Base-by-base conservation (phyloP, 2,329 filamentous ascomycete species). In the Phyllosticta ampelicida region DNA sequence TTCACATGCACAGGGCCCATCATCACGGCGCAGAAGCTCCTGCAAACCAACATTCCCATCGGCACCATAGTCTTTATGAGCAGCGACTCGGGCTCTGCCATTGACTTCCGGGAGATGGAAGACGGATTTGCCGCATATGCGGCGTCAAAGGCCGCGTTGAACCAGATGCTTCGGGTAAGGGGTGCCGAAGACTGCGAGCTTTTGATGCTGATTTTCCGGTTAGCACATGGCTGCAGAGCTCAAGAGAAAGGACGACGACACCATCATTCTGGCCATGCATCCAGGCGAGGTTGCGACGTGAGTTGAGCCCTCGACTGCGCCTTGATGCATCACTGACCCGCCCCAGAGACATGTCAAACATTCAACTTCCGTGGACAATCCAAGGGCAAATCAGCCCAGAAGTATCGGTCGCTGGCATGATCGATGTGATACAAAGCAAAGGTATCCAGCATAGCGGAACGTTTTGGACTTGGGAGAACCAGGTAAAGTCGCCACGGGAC, bases 121-220 rank as follows among this genome's bases (percentile, higher is more conserved):
- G 80, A 83, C 63, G 80, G 79, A 0, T 83, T 83, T 60, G 80
- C 77, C 0, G 80, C 80, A 10, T 83, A 83, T 64, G 75, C 75
- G 5, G 79, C 80, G 0, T 80, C 77, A 3, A 83, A 83, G 65
- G 76, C 79, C 1, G 80, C 80, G 0, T 63, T 84, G 56, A 83
- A 83, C 61, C 79, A 81, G 69, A 77, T 77, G 58, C 68, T 82
- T 2, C 65, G 78, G 36, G 68, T 70, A 60, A 30, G 59, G 44
- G 11, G 9, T 18, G 56, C 26, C 9, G 21, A 30, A 10, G 11
- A 20, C 21, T 50, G 13, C 2, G 13, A 44, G 8, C 5, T 13
- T 16, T n/a, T 16, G 16, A 6, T 44, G n/a, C 36, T 23, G 6
- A 5, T 49, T 20, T 18, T 20, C 20, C 19, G 28, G 20, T n/a